These are phyloP conservation scores for Acanthamoeba lenticulata DNA, from an alignment of 208 protist genomes.

Conservation along the genomic window DNA sequence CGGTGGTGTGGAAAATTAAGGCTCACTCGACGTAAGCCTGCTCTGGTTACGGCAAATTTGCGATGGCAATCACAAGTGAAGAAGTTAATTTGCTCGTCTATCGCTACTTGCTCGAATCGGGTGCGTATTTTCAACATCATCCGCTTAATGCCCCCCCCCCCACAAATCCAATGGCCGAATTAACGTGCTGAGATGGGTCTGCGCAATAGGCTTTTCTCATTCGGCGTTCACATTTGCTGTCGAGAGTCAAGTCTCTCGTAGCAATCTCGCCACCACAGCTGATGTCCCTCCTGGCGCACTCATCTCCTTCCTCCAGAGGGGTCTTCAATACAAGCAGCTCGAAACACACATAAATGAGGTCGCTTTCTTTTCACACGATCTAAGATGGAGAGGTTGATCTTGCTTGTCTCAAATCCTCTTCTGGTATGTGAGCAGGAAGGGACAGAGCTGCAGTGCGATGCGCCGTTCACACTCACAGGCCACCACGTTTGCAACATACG, in stretches of 20 bases:
- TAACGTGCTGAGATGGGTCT: not conserved
- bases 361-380: not conserved
- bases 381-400: not conserved
- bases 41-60: no score
- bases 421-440: constrained; percentile 76
- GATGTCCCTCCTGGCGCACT: constrained; percentile 88
- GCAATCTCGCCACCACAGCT: constrained; percentile 83
- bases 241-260: constrained; percentile 87
- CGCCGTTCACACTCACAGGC: constrained; percentile 71
- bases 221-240: constrained; percentile 90
- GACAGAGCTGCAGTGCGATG: constrained; percentile 73
- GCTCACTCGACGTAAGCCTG: no score
- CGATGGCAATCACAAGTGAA: constrained; percentile 89
- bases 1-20: no score
- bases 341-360: constrained; percentile 88
- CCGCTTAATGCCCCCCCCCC: not conserved
- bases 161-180: not conserved
- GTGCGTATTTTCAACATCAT: constrained; percentile 74
- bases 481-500: constrained; percentile 74
- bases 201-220: constrained; percentile 88
- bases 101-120: constrained; percentile 91
- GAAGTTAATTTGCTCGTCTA: constrained; percentile 94
- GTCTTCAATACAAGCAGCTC: constrained; percentile 90
- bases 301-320: constrained; percentile 92
- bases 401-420: not conserved